Percentiles rank a stretch among this genome's conserved stretches.
phyloP scores from a whole-genome alignment of 2,329 filamentous ascomycete species.

The Trichothecium sympodiale region DNA sequence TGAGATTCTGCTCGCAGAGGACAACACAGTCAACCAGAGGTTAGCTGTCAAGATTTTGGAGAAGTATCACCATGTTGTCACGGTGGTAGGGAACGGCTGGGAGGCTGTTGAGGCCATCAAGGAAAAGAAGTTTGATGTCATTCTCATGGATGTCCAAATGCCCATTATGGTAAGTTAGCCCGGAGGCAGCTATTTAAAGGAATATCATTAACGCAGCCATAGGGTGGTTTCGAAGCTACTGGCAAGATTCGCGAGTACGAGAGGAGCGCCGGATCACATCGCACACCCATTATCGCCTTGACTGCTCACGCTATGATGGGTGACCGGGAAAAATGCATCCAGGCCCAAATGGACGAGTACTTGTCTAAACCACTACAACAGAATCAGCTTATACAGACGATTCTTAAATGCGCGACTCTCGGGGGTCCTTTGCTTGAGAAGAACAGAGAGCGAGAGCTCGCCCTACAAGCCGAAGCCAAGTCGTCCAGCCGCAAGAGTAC shows the following conservation, averaged over 20 bases:
- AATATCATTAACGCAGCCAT: conserved; percentile 21
- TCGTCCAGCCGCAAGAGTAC: conserved; percentile 28
- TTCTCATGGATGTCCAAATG: conserved; percentile 99
- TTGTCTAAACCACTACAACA: conserved; percentile 93
- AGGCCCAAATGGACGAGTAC: conserved; percentile 99
- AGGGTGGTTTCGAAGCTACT: conserved; percentile 95
- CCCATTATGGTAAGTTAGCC: conserved; percentile 72
- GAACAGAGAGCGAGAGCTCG: conserved; percentile 51
- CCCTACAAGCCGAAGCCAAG: conserved; percentile 37
- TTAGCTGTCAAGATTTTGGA: conserved; percentile 93
- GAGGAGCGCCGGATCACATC: conserved; percentile 62
- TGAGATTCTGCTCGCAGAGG: conserved; percentile 88
- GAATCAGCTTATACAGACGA: conserved; percentile 95
- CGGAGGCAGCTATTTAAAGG: background rate
- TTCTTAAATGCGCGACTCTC: conserved; percentile 90
- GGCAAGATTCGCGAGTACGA: conserved; percentile 95
- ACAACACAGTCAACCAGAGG: conserved; percentile 95
- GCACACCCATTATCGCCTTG: conserved; percentile 91
- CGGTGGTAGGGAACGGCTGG: conserved; percentile 87
- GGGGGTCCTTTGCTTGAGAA: conserved; percentile 75
- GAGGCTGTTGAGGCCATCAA: conserved; percentile 91
- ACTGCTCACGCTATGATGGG: conserved; percentile 98
- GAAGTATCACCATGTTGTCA: conserved; percentile 88
- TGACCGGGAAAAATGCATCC: conserved; percentile 94
- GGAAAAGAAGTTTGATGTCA: conserved; percentile 86